Conservation (phyloP, 306 rosid species). For the Purshia tridentata region DNA sequence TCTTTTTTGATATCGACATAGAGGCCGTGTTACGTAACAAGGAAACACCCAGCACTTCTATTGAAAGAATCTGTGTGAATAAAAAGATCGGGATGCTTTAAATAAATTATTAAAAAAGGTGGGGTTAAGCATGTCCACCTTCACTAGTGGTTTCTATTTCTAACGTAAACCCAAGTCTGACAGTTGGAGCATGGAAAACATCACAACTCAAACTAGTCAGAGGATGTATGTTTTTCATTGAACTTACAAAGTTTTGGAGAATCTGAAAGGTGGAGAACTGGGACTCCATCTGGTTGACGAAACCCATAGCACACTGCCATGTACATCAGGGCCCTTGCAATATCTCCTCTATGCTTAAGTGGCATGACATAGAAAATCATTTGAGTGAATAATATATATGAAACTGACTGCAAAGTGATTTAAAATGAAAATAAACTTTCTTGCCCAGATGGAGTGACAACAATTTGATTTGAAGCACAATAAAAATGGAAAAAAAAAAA, state of each 20-base stretch:
- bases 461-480: too few relatives aligned
- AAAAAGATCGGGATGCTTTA: neutral
- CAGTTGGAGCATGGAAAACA: neutral
- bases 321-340: slow-evolving; percentile 76
- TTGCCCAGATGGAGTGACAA: neutral
- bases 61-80: neutral
- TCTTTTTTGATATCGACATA: neutral
- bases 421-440: neutral
- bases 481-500: neutral
- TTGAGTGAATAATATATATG: neutral
- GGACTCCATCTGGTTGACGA: slow-evolving; percentile 45
- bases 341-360: slow-evolving; percentile 73
- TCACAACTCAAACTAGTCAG: neutral
- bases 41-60: neutral
- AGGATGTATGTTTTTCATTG: neutral
- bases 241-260: slow-evolving; percentile 52
- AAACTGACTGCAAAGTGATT: neutral
- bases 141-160: neutral
- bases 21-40: neutral
- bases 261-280: slow-evolving; percentile 62
- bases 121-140: neutral
- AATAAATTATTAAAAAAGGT: neutral
- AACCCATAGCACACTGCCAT: slow-evolving; percentile 71
- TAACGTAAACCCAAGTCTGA: neutral
- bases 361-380: neutral